Evolutionary conservation across 257 asterid genomes (phyloP).

Genomic region (Solanum chaucha): DNA sequence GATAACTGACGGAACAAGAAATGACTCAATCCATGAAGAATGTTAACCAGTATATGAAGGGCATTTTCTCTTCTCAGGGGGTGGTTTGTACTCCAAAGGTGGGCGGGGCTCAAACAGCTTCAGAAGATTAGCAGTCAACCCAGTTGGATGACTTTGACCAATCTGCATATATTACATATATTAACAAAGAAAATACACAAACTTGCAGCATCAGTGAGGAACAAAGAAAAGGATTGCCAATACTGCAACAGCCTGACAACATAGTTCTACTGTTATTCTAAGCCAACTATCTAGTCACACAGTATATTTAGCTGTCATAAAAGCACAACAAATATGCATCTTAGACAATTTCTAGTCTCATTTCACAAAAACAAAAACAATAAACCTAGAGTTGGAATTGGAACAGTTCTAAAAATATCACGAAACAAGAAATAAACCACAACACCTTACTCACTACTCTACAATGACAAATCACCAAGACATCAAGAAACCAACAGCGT

Average conservation of each 20-base stretch:
- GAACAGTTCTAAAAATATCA: neutral
- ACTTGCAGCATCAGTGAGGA: neutral
- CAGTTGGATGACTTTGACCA: constrained; percentile 98
- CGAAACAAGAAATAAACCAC: neutral
- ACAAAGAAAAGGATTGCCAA: neutral
- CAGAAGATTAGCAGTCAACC: constrained; percentile 73
- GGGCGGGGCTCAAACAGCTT: constrained; percentile 93
- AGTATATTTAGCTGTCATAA: neutral
- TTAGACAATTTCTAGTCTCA: neutral
- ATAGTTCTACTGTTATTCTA: neutral
- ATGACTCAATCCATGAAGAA: neutral
- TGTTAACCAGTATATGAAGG: constrained; percentile 68
- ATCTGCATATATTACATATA: constrained; percentile 35
- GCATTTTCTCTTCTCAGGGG: constrained; percentile 91
- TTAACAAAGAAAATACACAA: neutral
- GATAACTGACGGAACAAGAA: neutral
- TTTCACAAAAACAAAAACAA: neutral
- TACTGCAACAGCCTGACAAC: neutral
- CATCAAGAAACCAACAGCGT: neutral
- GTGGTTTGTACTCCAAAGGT: constrained; percentile 89
- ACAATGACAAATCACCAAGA: neutral
- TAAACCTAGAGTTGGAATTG: neutral
- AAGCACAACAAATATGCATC: neutral
- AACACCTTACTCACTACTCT: neutral
- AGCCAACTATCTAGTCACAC: neutral